A percentile compares a stretch with the other conserved stretches of the same genome.
Evolutionary conservation across 768 basidiomycete species (phyloP).

Genomic region (Sarcodon aspratus): DNA sequence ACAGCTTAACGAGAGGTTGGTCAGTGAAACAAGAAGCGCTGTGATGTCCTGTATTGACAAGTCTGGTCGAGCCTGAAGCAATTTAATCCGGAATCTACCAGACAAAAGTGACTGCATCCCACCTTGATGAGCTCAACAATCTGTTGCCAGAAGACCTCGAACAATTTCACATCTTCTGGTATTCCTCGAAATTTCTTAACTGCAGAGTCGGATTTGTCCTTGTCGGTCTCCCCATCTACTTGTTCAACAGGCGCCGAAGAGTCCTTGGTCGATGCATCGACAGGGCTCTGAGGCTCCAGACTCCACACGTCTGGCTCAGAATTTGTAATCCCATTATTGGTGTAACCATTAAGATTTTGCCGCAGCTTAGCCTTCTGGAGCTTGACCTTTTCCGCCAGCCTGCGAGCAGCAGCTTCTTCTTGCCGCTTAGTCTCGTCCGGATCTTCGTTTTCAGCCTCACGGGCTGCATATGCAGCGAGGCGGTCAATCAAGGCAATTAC

Average conservation of each 20-base stretch:
- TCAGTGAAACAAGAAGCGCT: slow-evolving; percentile 87
- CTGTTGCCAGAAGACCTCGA: slow-evolving; percentile 99
- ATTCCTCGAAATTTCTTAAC: slow-evolving; percentile 88
- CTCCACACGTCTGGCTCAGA: slow-evolving; percentile 13
- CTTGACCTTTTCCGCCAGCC: slow-evolving; percentile 82
- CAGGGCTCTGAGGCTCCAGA: slow-evolving; percentile 17
- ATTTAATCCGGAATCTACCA: neutral
- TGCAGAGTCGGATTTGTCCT: slow-evolving; percentile 4
- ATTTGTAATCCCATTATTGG: slow-evolving; percentile 13
- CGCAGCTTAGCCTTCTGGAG: slow-evolving; percentile 54
- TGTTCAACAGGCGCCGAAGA: slow-evolving; percentile 7
- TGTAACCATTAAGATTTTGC: slow-evolving; percentile 21
- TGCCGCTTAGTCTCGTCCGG: slow-evolving; percentile 89
- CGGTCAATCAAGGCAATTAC: slow-evolving; percentile 97
- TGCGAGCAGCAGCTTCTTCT: slow-evolving; percentile 85
- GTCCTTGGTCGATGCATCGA: slow-evolving; percentile 9
- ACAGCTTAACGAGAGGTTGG: slow-evolving; percentile 91
- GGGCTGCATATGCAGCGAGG: slow-evolving; percentile 88
- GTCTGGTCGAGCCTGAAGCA: slow-evolving; percentile 81
- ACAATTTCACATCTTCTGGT: slow-evolving; percentile 88
- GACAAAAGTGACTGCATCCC: slow-evolving; percentile 10
- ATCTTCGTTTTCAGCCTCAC: slow-evolving; percentile 94
- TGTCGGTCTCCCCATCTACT: slow-evolving; percentile 40
- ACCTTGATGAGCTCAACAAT: slow-evolving; percentile 97
- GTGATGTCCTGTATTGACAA: slow-evolving; percentile 97